Conservation (phyloP, 179 eudicot species). For the Monotropa hypopitys region DNA sequence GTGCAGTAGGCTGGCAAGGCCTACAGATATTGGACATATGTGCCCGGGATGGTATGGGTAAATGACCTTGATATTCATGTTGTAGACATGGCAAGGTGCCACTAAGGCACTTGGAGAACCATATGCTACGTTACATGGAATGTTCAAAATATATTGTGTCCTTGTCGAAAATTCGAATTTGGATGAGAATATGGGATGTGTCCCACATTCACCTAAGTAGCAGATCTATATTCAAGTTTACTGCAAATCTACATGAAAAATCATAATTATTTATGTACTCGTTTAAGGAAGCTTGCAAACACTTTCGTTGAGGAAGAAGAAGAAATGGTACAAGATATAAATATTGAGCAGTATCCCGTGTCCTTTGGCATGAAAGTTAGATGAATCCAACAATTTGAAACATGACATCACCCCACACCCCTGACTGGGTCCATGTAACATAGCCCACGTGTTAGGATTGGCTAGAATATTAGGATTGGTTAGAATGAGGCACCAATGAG, state of each 20-base stretch:
- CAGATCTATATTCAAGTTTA: neutral
- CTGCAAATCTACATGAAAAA: neutral
- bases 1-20: neutral
- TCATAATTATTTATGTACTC: neutral
- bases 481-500: neutral
- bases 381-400: neutral
- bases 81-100: neutral
- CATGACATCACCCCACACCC: neutral
- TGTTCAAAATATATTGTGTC: neutral
- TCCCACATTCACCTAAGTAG: neutral
- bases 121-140: neutral
- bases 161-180: neutral
- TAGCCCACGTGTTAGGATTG: no score
- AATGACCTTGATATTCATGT: neutral
- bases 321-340: no score
- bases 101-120: neutral
- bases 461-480: neutral
- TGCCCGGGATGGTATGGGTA: neutral
- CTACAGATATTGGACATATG: neutral
- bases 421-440: neutral
- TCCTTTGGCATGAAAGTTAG: neutral
- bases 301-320: neutral
- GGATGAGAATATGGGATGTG: neutral
- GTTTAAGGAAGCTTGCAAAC: neutral
- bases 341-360: neutral